phyloP scores from a whole-genome alignment of 2,329 filamentous ascomycete species.

The Microdochium trichocladiopsis region DNA sequence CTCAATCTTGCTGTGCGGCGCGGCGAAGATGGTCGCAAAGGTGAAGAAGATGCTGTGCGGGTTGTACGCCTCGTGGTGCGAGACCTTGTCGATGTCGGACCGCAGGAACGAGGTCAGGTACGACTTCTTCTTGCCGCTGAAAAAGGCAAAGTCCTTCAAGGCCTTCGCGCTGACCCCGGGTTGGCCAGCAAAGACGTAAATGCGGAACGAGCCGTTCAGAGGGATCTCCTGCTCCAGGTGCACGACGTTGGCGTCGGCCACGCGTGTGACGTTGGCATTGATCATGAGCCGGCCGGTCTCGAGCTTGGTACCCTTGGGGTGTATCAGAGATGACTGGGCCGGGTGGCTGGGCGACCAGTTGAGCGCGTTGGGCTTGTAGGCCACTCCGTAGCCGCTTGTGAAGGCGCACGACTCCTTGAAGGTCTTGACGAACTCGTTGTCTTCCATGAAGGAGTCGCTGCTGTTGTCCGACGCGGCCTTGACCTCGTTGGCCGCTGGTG shows the following conservation, averaged over 20 bases:
- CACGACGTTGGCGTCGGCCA: conserved; percentile 83
- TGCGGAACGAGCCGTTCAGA: conserved; percentile 78
- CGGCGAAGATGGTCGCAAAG: conserved; percentile 68
- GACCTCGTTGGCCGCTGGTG: conserved; percentile 67
- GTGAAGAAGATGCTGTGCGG: conserved; percentile 81
- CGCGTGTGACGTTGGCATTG: conserved; percentile 75
- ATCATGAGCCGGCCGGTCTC: conserved; percentile 69
- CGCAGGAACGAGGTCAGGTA: conserved; percentile 66
- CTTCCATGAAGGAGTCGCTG: conserved; percentile 29
- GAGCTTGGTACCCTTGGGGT: conserved; percentile 58
- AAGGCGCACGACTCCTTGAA: conserved; percentile 92
- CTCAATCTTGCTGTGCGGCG: conserved; percentile 61
- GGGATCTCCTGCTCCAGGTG: conserved; percentile 87
- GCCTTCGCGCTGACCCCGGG: conserved; percentile 53
- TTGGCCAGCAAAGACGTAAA: conserved; percentile 79
- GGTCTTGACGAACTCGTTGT: conserved; percentile 78
- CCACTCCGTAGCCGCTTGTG: conserved; percentile 85
- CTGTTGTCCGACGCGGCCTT: conserved; percentile 48
- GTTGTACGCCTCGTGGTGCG: conserved; percentile 75
- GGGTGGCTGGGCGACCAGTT: conserved; percentile 76
- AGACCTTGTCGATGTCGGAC: conserved; percentile 52
- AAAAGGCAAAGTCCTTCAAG: conserved; percentile 60
- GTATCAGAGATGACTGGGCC: conserved; percentile 63
- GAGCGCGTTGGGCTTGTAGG: conserved; percentile 72
- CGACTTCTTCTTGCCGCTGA: conserved; percentile 57